phyloP scores from a whole-genome alignment of 176 grass and related monocot species.

The Urochloa ruziziensis region DNA sequence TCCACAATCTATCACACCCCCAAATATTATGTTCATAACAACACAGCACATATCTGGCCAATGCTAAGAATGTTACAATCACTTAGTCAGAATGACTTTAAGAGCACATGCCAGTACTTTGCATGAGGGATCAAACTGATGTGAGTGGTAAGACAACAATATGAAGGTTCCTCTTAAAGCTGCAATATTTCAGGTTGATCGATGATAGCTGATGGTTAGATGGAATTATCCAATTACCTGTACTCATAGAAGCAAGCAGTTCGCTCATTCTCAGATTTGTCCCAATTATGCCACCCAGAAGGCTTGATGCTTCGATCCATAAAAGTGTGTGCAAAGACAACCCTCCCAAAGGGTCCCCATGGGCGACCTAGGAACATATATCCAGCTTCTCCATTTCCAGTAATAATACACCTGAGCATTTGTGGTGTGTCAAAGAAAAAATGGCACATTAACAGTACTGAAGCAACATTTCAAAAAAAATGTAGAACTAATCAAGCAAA shows the following conservation, averaged over 20 bases:
- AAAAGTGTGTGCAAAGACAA: slow-evolving; percentile 94
- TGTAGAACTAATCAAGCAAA: slow-evolving; percentile 9
- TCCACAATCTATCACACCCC: background rate
- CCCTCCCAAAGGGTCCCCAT: slow-evolving; percentile 94
- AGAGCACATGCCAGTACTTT: background rate
- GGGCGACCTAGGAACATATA: slow-evolving; percentile 91
- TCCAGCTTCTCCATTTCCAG: slow-evolving; percentile 70
- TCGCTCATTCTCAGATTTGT: slow-evolving; percentile 88
- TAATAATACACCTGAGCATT: slow-evolving; percentile 74
- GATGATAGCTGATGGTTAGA: background rate
- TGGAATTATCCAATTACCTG: slow-evolving; percentile 48
- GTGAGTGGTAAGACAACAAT: background rate
- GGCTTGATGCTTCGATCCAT: slow-evolving; percentile 84
- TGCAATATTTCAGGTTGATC: background rate
- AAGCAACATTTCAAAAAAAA: slow-evolving; percentile 9
- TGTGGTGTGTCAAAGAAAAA: slow-evolving; percentile 14
- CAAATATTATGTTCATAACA: background rate
- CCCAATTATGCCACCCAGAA: slow-evolving; percentile 96
- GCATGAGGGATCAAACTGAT: background rate
- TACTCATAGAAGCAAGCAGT: slow-evolving; percentile 96
- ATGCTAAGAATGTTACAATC: background rate
- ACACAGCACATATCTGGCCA: background rate
- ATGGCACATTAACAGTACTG: background rate
- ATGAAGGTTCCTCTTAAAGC: background rate
- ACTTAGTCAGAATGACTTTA: background rate